These are phyloP conservation scores for Phanerodontia chrysosporium DNA, from an alignment of 768 basidiomycete species.

Conservation along the genomic window DNA sequence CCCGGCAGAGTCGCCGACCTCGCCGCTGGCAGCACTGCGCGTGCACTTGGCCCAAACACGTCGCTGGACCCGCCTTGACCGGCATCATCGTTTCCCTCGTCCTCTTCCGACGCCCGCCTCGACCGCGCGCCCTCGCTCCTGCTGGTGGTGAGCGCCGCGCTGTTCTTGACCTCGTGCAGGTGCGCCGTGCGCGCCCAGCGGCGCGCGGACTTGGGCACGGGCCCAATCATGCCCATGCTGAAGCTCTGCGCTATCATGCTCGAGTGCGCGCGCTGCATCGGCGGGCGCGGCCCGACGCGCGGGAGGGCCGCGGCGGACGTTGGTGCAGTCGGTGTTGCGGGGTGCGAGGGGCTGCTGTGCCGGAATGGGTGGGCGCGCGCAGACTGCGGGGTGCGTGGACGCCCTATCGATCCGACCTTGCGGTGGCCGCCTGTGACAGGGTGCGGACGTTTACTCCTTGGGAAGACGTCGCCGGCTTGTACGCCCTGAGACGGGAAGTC, in stretches of 20 bases:
- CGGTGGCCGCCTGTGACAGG: not conserved
- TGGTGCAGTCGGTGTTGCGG: conserved; percentile 21
- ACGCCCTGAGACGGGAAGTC: conserved; percentile 16
- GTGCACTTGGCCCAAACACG: not conserved
- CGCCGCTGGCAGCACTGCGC: not conserved
- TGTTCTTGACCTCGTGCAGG: conserved; percentile 53
- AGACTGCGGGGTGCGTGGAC: conserved; percentile 21
- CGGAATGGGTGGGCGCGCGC: conserved; percentile 14
- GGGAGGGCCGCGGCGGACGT: conserved; percentile 15
- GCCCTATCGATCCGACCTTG: conserved; percentile 1
- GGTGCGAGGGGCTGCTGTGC: conserved; percentile 10
- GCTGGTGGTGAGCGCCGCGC: not conserved
- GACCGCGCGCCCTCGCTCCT: not conserved
- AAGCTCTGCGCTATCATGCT: conserved; percentile 14
- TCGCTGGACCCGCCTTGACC: not conserved
- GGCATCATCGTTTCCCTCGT: not conserved
- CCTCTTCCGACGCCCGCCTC: not conserved
- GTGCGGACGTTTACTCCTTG: conserved; percentile 12
- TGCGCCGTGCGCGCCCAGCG: conserved; percentile 66
- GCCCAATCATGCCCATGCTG: conserved; percentile 27
- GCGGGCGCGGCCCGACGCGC: conserved; percentile 27
- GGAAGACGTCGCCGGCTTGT: conserved; percentile 11
- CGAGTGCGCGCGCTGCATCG: conserved; percentile 44
- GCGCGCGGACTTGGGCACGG: conserved; percentile 43
- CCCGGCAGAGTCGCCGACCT: not conserved